Base-by-base conservation (phyloP, 495 filamentous ascomycete genomes). In the Ramalina peruviana region DNA sequence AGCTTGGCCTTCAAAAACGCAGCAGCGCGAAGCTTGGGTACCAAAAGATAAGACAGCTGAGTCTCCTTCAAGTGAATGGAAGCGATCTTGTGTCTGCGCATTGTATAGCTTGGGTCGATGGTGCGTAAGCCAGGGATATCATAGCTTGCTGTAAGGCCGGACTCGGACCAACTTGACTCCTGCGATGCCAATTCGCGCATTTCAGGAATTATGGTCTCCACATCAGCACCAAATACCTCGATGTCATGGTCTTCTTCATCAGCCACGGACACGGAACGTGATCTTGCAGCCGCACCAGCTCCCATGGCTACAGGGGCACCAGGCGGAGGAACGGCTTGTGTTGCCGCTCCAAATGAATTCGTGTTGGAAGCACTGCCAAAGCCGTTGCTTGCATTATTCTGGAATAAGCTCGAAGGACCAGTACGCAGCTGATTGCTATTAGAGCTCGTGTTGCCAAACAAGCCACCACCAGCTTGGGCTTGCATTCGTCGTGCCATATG, bases 1-100 rank as follows among this genome's bases (percentile, higher is more conserved):
- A 86, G 62, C 26, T 72, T 71, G 10, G 80, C 81, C 51, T 77
- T 77, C 39, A 85, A 73, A 63, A 83, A 85, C 0, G 81, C 81
- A 10, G 72, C 74, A 1, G 74, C 68, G 46, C 80, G 77, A 50
- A 81, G 73, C 57, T 86, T 85, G 10, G 83, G 77, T 2, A 85
- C 72, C 40, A 80, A 62, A 38, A 80, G 70, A 58, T 79, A 70
- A 1, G 59, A 64, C 13, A 73, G 59, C 0, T 61, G 55, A 13
- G 72, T 48, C 6, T 58, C 55, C 1, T 60, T 55, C 3, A 74
- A 56, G 21, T 53, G 48, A 13, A 73, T 58, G n/a, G 68, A 63
- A 0, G 69, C 57, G 43, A 75, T 69, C 20, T 66, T 61, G 46
- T 74, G 68, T 20, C 72, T 65, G 15, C 69, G 69, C 19, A 51